Evolutionary conservation across 495 filamentous ascomycete genomes (phyloP).

Genomic region (Neurospora africana): DNA sequence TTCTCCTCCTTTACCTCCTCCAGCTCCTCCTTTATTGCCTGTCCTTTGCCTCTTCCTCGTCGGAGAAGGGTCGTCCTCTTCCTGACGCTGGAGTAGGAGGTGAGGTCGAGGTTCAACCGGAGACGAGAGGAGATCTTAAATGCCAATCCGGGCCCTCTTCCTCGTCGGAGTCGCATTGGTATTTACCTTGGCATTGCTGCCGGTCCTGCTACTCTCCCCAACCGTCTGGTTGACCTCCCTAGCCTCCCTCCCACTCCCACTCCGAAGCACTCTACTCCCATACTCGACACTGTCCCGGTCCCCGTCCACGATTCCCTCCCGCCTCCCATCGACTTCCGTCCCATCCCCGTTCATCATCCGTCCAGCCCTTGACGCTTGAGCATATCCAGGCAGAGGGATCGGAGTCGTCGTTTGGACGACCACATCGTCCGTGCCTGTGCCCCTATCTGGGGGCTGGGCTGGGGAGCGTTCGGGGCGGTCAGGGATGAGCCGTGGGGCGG

Average conservation of each 20-base stretch:
- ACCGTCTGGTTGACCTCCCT: not conserved
- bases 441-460: not conserved
- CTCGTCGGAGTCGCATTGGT: not conserved
- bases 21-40: not conserved
- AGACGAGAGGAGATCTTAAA: not conserved
- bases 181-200: too few relatives aligned
- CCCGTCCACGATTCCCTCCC: not conserved
- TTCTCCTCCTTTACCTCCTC: not conserved
- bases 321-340: not conserved
- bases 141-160: not conserved
- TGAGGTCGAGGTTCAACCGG: not conserved
- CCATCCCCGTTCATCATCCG: not conserved
- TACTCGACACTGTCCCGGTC: not conserved
- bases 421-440: not conserved
- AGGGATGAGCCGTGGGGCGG: not conserved
- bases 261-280: not conserved
- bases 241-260: not conserved
- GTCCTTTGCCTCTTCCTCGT: not conserved
- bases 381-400: not conserved
- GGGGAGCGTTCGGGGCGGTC: not conserved
- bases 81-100: not conserved
- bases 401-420: not conserved
- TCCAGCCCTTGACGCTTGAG: not conserved
- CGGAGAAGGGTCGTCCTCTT: not conserved
- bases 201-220: not conserved